Conservation (phyloP, 345 rosid genomes). For the Xanthoceras sorbifolium region DNA sequence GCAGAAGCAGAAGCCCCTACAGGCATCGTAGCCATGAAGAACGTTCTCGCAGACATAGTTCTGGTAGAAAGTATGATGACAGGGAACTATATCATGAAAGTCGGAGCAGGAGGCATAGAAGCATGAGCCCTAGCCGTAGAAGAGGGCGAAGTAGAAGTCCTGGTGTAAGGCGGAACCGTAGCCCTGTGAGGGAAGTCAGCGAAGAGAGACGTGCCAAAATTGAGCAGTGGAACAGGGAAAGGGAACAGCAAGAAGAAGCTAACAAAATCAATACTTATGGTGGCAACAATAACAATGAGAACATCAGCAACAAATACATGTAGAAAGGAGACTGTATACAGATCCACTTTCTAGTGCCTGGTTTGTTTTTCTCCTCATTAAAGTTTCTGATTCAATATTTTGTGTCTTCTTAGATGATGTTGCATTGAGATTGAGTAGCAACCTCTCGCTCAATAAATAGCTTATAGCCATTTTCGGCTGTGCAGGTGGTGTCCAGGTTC, state of each 20-base stretch:
- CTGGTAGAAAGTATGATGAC: constrained; percentile 52
- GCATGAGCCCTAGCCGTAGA: constrained; percentile 46
- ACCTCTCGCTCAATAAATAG: constrained; percentile 24
- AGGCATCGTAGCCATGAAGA: constrained; percentile 61
- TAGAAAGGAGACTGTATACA: constrained; percentile 36
- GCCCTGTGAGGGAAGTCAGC: constrained; percentile 71
- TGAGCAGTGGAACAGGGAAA: constrained; percentile 82
- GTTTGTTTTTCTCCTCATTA: constrained; percentile 24
- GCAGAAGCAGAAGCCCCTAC: constrained; percentile 65
- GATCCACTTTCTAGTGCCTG: constrained; percentile 19
- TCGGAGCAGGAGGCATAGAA: constrained; percentile 47
- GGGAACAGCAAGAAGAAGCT: constrained; percentile 46
- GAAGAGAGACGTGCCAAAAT: constrained; percentile 78
- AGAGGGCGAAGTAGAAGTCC: constrained; percentile 67
- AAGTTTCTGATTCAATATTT: not conserved
- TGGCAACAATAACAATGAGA: constrained; percentile 19
- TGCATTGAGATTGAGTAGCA: constrained; percentile 16
- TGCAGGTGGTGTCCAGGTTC: constrained; percentile 61
- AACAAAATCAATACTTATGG: constrained; percentile 18
- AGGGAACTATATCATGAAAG: constrained; percentile 44
- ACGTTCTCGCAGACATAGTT: constrained; percentile 35
- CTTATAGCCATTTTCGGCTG: constrained; percentile 56
- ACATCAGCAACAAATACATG: constrained; percentile 21
- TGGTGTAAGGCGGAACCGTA: constrained; percentile 44
- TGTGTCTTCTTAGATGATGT: not conserved